These are phyloP conservation scores for Leucocoprinus sp. DNA, from an alignment of 768 basidiomycete genomes.

Conservation along the genomic window DNA sequence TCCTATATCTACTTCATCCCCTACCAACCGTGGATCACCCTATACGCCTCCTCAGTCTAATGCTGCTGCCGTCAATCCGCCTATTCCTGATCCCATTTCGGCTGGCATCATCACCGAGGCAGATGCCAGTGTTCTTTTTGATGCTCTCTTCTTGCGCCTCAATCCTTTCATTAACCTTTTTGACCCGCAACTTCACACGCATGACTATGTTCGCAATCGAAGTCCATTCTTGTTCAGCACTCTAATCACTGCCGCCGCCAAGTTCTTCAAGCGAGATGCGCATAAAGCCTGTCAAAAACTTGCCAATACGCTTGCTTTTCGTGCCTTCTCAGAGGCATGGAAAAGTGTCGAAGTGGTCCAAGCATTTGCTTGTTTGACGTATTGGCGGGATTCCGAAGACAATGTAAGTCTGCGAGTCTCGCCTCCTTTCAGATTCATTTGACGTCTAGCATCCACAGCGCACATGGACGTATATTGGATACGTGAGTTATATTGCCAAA, in stretches of 20 bases:
- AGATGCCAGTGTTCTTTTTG: conserved; percentile 66
- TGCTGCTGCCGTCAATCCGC: conserved; percentile 28
- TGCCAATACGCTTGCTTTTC: conserved; percentile 65
- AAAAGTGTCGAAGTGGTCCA: conserved; percentile 84
- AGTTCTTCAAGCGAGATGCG: conserved; percentile 67
- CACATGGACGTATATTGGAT: conserved; percentile 85
- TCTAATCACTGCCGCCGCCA: conserved; percentile 76
- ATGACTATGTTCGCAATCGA: conserved; percentile 67
- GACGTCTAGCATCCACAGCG: conserved; percentile 33
- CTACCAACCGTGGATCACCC: conserved; percentile 28
- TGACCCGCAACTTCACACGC: conserved; percentile 79
- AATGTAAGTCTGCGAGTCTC: conserved; percentile 38
- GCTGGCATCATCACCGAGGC: conserved; percentile 63
- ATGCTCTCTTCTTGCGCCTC: conserved; percentile 71
- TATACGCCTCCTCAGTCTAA: conserved; percentile 32
- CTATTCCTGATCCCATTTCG: conserved; percentile 59
- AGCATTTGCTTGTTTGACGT: conserved; percentile 81
- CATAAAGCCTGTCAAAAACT: conserved; percentile 65
- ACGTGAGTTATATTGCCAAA: conserved; percentile 38
- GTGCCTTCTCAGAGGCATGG: conserved; percentile 72
- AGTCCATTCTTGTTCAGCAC: conserved; percentile 82
- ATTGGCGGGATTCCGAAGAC: conserved; percentile 87
- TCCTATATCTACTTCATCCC: conserved; percentile 24
- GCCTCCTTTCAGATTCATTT: conserved; percentile 14
- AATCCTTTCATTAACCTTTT: conserved; percentile 89